Base-by-base conservation (phyloP, 139 green algal species). In the Picochlorum sp. region DNA sequence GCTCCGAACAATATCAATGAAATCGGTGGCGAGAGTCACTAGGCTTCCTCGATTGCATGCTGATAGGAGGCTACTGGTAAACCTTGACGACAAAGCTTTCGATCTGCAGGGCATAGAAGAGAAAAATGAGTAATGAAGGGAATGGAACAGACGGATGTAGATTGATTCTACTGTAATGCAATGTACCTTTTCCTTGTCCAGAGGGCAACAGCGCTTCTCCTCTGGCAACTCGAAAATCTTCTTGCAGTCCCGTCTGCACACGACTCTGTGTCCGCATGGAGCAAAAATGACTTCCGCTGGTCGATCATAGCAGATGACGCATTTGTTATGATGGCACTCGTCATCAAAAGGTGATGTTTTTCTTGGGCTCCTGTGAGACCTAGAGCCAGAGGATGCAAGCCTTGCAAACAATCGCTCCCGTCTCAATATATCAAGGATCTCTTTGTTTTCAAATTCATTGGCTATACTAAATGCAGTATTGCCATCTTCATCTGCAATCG, bases 1-100 rank as follows among this genome's bases (percentile, higher is more conserved):
- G 41, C 63, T 34, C 63, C 69, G 9, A 65, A 58, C 8, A 54
- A 20, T 10, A 54, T 54, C 6, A 54, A 54, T 23, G 47, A 54
- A 54, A 54, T 23, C 24, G 16, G 16, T 11, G 34, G 34, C 34
- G 34, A 41, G 1, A 41, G 34, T 41, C 34, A 41, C 34, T 41
- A 41, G 8, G 34, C 34, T 41, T 11, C 34, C 34, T 41, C 34
- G 34, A 41, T 11, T 41, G 34, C 9, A 11, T 41, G 34, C 8
- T 11, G 8, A 41, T 41, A 41, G 34, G 34, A 41, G 7, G 2
- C 34, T 52, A 52, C 10, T 52, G 47, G 15, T 52, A 52, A 2
- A 52, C 18, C 47, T 23, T 52, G 47, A 52, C 47, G 47, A 52
- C 47, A 8, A 52, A 52, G 47, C 47, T 52, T 20, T 52, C 47